Conservation (phyloP, 164 flowering plant species). For the Cinnamomum micranthum region DNA sequence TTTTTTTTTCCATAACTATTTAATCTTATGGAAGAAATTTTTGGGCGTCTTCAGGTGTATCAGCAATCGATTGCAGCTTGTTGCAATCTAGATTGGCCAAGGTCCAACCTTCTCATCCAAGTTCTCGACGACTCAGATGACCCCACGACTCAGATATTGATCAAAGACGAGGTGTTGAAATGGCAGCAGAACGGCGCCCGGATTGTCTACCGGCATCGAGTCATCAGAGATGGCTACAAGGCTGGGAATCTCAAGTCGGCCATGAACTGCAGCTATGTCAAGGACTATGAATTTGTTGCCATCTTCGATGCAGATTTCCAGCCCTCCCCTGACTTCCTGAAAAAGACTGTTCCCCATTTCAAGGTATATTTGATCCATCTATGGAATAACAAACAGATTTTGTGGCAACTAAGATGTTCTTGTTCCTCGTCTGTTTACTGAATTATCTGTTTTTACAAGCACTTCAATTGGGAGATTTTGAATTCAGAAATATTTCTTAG, state of each 20-base stretch:
- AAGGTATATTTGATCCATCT: constrained; percentile 42
- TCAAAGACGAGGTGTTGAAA: constrained; percentile 83
- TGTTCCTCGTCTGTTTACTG: too few relatives aligned
- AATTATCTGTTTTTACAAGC: too few relatives aligned
- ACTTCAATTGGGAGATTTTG: too few relatives aligned
- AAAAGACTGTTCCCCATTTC: constrained; percentile 78
- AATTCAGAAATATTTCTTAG: too few relatives aligned
- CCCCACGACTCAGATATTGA: constrained; percentile 64
- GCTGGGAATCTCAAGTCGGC: constrained; percentile 98
- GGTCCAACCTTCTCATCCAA: constrained; percentile 69
- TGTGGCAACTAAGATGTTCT: too few relatives aligned
- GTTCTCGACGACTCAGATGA: constrained; percentile 93
- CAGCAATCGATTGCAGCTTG: constrained; percentile 95
- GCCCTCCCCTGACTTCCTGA: constrained; percentile 77
- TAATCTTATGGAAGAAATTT: background rate
- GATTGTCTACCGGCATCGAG: constrained; percentile 82
- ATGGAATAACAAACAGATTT: background rate
- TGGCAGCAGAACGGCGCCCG: constrained; percentile 84
- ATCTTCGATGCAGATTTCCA: constrained; percentile 98
- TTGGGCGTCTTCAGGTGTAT: constrained; percentile 61
- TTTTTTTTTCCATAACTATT: background rate
- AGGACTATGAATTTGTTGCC: constrained; percentile 88
- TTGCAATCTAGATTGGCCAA: constrained; percentile 94
- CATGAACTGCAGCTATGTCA: constrained; percentile 90
- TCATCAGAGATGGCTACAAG: constrained; percentile 86